phyloP scores from a whole-genome alignment of 306 rosid species.

The Corylus avellana region DNA sequence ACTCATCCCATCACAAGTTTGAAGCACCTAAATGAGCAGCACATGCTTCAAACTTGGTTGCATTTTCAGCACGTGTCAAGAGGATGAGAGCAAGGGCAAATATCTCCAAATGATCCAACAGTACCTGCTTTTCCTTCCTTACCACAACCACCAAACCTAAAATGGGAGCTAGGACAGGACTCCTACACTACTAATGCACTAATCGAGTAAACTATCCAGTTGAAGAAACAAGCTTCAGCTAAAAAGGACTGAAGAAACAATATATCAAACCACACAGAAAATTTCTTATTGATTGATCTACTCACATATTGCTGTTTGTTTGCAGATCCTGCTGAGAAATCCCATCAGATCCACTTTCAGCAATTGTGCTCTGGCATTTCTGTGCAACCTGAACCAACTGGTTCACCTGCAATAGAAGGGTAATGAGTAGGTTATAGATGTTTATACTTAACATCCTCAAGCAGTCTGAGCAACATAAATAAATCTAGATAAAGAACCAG shows the following conservation, averaged over 20 bases:
- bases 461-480: not conserved
- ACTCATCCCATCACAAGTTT: not conserved
- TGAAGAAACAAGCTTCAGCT: not conserved
- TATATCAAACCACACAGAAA: not conserved
- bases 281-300: constrained; percentile 12
- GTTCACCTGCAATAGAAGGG: constrained; percentile 60
- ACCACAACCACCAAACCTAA: not conserved
- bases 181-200: constrained; percentile 1
- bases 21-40: not conserved
- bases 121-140: not conserved
- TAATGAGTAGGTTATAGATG: not conserved
- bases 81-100: not conserved
- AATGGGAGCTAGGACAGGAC: not conserved
- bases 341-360: constrained; percentile 92
- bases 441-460: not conserved
- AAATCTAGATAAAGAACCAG: not conserved
- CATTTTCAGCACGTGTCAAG: not conserved
- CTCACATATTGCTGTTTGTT: constrained; percentile 93
- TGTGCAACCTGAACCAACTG: constrained; percentile 92
- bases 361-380: constrained; percentile 80
- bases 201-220: constrained; percentile 4
- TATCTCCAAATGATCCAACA: not conserved
- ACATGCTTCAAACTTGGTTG: not conserved
- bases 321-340: constrained; percentile 88
- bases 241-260: constrained; percentile 11